Percentiles rank a stretch among this genome's conserved stretches.
phyloP scores from a whole-genome alignment of 345 rosid genomes.

The Turritis glabra region DNA sequence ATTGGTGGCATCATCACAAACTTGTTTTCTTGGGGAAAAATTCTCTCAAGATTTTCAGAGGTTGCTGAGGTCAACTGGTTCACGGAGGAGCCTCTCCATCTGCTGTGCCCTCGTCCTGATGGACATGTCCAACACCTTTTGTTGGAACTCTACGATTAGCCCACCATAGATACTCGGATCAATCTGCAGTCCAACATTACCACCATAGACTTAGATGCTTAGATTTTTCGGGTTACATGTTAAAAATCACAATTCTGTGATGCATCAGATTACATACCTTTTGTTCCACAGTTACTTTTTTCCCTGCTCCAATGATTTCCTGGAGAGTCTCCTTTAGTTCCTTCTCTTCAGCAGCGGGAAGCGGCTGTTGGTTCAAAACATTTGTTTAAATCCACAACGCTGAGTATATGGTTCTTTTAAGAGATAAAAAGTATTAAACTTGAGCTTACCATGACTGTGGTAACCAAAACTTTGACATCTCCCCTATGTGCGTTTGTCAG shows the following conservation, averaged over 20 bases:
- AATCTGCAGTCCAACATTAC: conserved; percentile 49
- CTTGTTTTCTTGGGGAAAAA: not conserved
- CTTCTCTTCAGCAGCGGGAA: conserved; percentile 81
- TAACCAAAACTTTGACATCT: conserved; percentile 73
- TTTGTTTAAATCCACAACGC: not conserved
- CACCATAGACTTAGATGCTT: not conserved
- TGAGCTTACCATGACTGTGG: conserved; percentile 76
- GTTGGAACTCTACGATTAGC: conserved; percentile 75
- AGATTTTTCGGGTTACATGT: not conserved
- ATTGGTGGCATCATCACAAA: conserved; percentile 18
- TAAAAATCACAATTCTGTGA: not conserved
- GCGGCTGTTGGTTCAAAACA: conserved; percentile 55
- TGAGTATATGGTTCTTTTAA: not conserved
- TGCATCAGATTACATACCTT: conserved; percentile 51
- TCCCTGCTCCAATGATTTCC: conserved; percentile 77
- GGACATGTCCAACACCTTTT: conserved; percentile 96
- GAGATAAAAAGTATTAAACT: not conserved
- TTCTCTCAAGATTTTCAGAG: conserved; percentile 37
- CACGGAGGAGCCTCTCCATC: conserved; percentile 93
- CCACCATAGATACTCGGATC: conserved; percentile 95
- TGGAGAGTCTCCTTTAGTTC: conserved; percentile 82
- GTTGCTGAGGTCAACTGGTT: conserved; percentile 52
- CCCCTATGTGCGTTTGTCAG: conserved; percentile 88
- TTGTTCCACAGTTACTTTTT: conserved; percentile 69
- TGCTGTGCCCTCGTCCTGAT: conserved; percentile 82